Evolutionary conservation across 768 basidiomycete genomes (phyloP), one percentile per base, ranked within the genome.

Genomic region (Lentinula lateritia): DNA sequence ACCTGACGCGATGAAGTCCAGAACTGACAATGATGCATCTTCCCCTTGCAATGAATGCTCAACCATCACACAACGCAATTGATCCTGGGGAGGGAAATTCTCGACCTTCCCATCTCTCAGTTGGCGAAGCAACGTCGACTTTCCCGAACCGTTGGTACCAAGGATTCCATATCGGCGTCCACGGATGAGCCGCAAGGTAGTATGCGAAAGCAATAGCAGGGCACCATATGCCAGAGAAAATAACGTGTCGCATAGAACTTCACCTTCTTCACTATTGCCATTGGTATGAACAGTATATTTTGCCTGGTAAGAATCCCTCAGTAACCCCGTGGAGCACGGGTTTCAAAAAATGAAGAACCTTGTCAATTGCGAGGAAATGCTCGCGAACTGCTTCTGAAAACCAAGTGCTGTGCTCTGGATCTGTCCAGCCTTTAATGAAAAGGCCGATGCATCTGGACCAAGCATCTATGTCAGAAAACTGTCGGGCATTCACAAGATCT

Each of bases 191-290:
- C 91, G 89, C 62, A 98, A 82, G 34, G 83, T 89, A 28, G 96
- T 98, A 75, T 98, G 95, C 50, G 96, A 98, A 65, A 98, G 84
- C 64, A 98, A 84, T 7, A 98, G 81, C 52, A 98, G 83, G 55
- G 95, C 93, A 66, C 96, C 96, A 71, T 98, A 98, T 18, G 96
- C 95, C 63, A 98, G 82, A 28, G 95, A 97, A 78, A 98, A 98
- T 46, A 94, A 83, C 1, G 95, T 95, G 72, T 98, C 88, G 70
- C 94, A 95, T 50, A 97, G 78, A 50, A 95, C 74, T 71, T 95
- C 92, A 62, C 89, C 94, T 74, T 92, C 93, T 61, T 86, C 87
- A 36, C 82, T 77, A 42, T 77, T 73, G 35, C 74, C 79, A 64
- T 73, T 70, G 18, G 71, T 60, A 34, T 70, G 71, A 52, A 73